Conservation (phyloP, 176 grass and related monocot genomes). For the Oryza officinalis region DNA sequence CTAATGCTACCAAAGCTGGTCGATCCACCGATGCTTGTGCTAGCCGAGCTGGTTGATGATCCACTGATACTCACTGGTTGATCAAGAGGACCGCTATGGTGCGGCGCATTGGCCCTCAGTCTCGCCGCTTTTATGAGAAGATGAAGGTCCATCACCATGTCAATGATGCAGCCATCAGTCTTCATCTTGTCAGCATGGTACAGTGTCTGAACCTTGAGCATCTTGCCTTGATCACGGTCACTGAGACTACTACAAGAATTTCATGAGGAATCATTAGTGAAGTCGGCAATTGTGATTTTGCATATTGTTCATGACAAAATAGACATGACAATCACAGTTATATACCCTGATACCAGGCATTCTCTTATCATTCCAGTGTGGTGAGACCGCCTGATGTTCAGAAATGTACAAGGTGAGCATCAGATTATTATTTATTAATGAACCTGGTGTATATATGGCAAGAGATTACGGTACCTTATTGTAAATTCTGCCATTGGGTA, state of each 20-base stretch:
- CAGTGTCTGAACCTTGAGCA: slow-evolving; percentile 53
- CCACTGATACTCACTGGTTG: not conserved
- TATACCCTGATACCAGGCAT: slow-evolving; percentile 23
- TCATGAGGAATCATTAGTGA: not conserved
- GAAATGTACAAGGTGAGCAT: not conserved
- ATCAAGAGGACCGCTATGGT: not conserved
- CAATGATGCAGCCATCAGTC: slow-evolving; percentile 54
- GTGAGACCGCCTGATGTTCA: not conserved
- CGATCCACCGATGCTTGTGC: not conserved
- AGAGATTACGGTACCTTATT: slow-evolving; percentile 36
- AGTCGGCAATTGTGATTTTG: not conserved
- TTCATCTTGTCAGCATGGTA: slow-evolving; percentile 60
- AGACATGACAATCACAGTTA: not conserved
- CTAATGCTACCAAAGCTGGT: no score
- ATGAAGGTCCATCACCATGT: slow-evolving; percentile 57
- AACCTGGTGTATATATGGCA: not conserved
- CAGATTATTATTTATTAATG: slow-evolving; percentile 15
- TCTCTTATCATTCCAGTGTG: slow-evolving; percentile 14
- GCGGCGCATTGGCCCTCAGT: not conserved
- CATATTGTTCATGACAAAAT: not conserved
- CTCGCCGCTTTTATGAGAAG: slow-evolving; percentile 24
- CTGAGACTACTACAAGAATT: not conserved
- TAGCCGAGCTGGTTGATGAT: not conserved
- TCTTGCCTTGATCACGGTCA: not conserved
- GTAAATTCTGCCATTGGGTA: slow-evolving; percentile 63